phyloP scores from a whole-genome alignment of 306 rosid genomes.

The Lathyrus aphaca region DNA sequence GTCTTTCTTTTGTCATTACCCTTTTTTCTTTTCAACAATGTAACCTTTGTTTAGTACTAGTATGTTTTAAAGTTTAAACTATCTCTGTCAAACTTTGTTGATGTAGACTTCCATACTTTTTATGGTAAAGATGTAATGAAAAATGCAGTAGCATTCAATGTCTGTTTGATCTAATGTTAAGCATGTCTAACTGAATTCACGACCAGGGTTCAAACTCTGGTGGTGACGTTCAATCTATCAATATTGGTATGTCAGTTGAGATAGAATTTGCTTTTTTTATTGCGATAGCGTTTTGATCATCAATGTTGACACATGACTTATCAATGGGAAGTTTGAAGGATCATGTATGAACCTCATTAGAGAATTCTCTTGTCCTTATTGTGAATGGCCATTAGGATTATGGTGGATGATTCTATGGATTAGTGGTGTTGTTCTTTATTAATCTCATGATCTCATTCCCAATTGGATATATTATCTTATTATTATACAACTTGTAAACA shows the following conservation, averaged over 20 bases:
- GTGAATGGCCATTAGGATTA: background rate
- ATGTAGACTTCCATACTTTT: slow-evolving; percentile 40
- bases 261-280: too few relatives aligned
- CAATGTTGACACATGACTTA: too few relatives aligned
- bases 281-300: too few relatives aligned
- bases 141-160: slow-evolving; percentile 32
- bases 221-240: too few relatives aligned
- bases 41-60: slow-evolving; percentile 20
- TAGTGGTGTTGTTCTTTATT: background rate
- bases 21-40: background rate
- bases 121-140: slow-evolving; percentile 40
- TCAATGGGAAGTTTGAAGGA: background rate
- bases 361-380: background rate
- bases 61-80: slow-evolving; percentile 42
- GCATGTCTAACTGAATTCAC: background rate
- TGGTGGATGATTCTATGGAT: slow-evolving; percentile 2
- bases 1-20: background rate
- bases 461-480: background rate
- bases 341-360: background rate
- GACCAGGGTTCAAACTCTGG: too few relatives aligned
- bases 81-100: slow-evolving; percentile 39
- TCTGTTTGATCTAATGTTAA: slow-evolving; percentile 20
- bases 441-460: background rate
- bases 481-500: background rate
- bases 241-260: too few relatives aligned